Percentiles rank a stretch among this genome's conserved stretches.
Evolutionary conservation across 2,329 filamentous ascomycete genomes (phyloP).

Genomic region (Neonectria coccinea): DNA sequence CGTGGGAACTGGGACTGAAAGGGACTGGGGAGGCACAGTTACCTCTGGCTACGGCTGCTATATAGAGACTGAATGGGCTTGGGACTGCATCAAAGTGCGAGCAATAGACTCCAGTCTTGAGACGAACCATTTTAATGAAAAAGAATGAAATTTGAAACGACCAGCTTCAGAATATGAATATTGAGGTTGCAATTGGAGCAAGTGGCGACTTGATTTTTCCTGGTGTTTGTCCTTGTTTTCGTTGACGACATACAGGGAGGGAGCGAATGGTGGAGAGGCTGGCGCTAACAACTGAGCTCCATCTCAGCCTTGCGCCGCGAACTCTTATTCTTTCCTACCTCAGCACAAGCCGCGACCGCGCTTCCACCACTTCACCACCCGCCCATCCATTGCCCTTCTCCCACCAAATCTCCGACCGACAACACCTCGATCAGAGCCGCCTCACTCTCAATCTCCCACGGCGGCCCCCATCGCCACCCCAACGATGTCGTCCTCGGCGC

Average conservation of each 20-base stretch:
- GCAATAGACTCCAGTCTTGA: conserved; percentile 34
- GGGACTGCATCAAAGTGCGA: conserved; percentile 31
- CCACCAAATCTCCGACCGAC: conserved; percentile 9
- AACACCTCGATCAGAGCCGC: neutral
- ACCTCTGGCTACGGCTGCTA: conserved; percentile 12
- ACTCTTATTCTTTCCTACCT: conserved; percentile 39
- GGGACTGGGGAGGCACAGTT: conserved; percentile 31
- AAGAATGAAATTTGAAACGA: conserved; percentile 37
- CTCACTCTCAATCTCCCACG: conserved; percentile 13
- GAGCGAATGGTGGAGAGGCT: conserved; percentile 12
- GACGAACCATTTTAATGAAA: conserved; percentile 45
- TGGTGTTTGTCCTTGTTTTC: neutral
- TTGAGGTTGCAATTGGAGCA: conserved; percentile 8
- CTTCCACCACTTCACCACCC: conserved; percentile 29
- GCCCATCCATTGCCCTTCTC: conserved; percentile 6
- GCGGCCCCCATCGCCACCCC: conserved; percentile 22
- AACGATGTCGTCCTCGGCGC: conserved; percentile 39
- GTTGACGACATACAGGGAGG: neutral
- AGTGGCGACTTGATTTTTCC: too few species aligned
- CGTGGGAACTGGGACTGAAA: conserved; percentile 31
- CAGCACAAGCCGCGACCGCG: conserved; percentile 38
- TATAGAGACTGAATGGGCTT: conserved; percentile 42
- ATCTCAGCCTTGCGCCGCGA: conserved; percentile 43
- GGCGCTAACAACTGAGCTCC: conserved; percentile 20
- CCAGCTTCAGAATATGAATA: conserved; percentile 3